Percentiles rank a stretch among this genome's conserved stretches.
phyloP scores from a whole-genome alignment of 371 early-diverging fungal genomes.

The Syncephalis plumigaleata region DNA sequence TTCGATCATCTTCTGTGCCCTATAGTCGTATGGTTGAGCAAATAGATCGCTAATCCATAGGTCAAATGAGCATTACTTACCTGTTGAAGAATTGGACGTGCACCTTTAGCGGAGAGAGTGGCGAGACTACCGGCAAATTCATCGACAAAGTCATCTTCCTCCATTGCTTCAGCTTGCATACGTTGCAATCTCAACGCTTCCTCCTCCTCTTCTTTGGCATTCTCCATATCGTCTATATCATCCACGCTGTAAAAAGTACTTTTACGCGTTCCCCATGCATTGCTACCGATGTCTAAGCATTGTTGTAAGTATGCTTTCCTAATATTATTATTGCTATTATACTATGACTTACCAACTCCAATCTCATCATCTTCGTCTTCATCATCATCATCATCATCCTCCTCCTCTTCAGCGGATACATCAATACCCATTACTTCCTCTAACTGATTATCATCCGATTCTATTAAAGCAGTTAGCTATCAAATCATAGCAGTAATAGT shows the following conservation, averaged over 20 bases:
- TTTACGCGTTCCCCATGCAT: slow-evolving; percentile 46
- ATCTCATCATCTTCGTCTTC: slow-evolving; percentile 21
- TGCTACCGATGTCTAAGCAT: not conserved
- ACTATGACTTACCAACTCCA: slow-evolving; percentile 12
- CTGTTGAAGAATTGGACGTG: too few relatives aligned
- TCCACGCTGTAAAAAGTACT: slow-evolving; percentile 63
- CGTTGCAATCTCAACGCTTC: slow-evolving; percentile 81
- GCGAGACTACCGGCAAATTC: slow-evolving; percentile 17
- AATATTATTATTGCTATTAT: not conserved
- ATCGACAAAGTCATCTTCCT: slow-evolving; percentile 85
- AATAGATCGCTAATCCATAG: too few relatives aligned
- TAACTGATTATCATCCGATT: slow-evolving; percentile 10
- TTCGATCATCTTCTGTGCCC: too few relatives aligned
- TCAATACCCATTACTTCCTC: slow-evolving; percentile 10
- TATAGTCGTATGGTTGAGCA: too few relatives aligned
- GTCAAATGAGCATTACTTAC: too few relatives aligned
- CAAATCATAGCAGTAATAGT: not conserved
- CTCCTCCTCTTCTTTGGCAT: slow-evolving; percentile 74
- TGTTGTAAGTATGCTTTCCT: not conserved
- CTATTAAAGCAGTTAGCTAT: not conserved
- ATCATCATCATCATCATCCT: slow-evolving; percentile 22
- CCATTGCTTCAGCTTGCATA: slow-evolving; percentile 52
- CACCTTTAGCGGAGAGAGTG: not conserved
- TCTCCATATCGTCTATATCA: slow-evolving; percentile 49
- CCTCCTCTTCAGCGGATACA: slow-evolving; percentile 14